Base-by-base conservation (phyloP, 352 stramenopile species). In the Pythium inflatum region DNA sequence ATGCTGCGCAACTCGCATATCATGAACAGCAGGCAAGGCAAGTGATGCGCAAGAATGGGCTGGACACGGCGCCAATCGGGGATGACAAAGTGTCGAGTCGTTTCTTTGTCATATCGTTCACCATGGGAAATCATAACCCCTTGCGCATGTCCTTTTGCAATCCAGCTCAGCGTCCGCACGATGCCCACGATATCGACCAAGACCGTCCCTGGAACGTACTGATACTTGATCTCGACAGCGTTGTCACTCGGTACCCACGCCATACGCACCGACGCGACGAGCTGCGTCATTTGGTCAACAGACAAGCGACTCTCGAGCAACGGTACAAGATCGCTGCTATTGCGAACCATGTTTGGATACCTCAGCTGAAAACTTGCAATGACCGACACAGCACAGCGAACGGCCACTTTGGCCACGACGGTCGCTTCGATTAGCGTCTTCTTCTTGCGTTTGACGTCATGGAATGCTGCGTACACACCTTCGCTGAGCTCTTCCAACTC, bases 391-490 rank as follows among this genome's bases (percentile, higher is more conserved):
- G 63, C 75, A 36, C 46, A 58, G n/a, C 73, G 41, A 22, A 78
- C 78, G 0, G 75, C 70, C 20, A 78, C 25, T 20, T 79, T 74
- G 0, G 70, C 68, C 24, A 78, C 72, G 0, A 70, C 59, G 0
- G 75, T 74, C 2, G 75, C 69, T n/a, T 82, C 75, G 27, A 82
- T 56, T 57, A 82, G 62, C 18, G 75, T 79, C 28, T 62, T 66
- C 49, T 72, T 34, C 45, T 79, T 50, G n/a, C 64, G 70, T 46
- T 82, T 82, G 14, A 79, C 75, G 24, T 79, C 56, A 18, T 67
- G 46, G 33, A 76, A 78, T 13, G 71, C 54, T 9, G 12, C 57
- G 34, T 74, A 74, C 5, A 79, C 75, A 27, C 31, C 33, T 22
- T 48, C 53, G 24, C 53, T 60, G 5, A 60, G 53, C 22, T 60